Evolutionary conservation across 768 basidiomycete species (phyloP), one percentile per base, ranked within the genome.

Genomic region (Daedaleopsis sinensis): DNA sequence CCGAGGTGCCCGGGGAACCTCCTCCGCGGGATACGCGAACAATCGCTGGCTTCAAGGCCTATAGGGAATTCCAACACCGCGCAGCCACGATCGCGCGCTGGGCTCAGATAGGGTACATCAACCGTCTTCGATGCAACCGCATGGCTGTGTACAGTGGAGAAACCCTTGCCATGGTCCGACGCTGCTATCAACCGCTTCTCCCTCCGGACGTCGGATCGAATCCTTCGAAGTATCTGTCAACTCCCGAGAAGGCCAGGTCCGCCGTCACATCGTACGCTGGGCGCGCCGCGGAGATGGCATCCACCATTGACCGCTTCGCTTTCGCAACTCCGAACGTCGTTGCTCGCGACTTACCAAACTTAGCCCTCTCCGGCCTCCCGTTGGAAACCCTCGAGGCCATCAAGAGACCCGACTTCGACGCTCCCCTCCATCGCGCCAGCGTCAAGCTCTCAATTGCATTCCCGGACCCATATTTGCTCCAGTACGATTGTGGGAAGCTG

Each of bases 401-500:
- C 21, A 65, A 48, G 58, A 70, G 62, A 60, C 73, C 67, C 66
- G 75, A 77, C 16, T 91, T 94, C 68, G 94, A 95, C 68, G 75
- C 77, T 1, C 74, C 82, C 21, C 72, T 97, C 12, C 95, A 97
- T 71, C 81, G 77, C 24, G 76, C 89, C 1, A 85, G 82, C 44
- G 93, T 94, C 65, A 94, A 93, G 71, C 80, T 94, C 35, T 93
- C 94, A 67, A 93, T 98, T 56, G 95, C 94, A 1, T 97, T 98
- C 72, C 96, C 96, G 0, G 93, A 96, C 66, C 85, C 89, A 0
- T 92, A 88, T 5, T 80, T 96, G 36, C 80, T 97, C 8, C 95
- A 97, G 71, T 97, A 94, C 72, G 96, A 98, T 72, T 97, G 96
- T 68, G 96, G 96, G 48, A 98, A 98, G 70, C 82, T 98, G 13